phyloP scores from a whole-genome alignment of 1,284 basidiomycete genomes.

The Leccinum subatratum region DNA sequence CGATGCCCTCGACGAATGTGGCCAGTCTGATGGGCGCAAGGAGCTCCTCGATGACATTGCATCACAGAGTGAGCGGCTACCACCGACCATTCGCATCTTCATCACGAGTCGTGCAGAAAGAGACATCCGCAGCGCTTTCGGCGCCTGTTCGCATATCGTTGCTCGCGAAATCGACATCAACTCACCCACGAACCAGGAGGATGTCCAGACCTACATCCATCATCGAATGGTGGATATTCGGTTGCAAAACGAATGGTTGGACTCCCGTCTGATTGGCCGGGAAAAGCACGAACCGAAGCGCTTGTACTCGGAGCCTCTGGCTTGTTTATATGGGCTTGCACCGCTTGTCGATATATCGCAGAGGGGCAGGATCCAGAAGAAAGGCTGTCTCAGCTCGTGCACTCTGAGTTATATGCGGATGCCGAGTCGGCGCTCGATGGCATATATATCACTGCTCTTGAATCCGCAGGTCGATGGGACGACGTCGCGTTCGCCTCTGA shows the following conservation, averaged over 20 bases:
- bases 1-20: conserved; percentile 35
- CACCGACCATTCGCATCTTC: conserved; percentile 28
- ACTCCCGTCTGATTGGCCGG: conserved; percentile 31
- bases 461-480: conserved; percentile 29
- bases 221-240: conserved; percentile 27
- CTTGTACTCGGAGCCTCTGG: conserved; percentile 28
- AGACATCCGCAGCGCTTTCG: conserved; percentile 25
- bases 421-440: conserved; percentile 30
- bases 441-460: conserved; percentile 33
- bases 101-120: conserved; percentile 32
- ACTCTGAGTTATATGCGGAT: conserved; percentile 21
- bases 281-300: conserved; percentile 14
- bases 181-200: conserved; percentile 24
- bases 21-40: conserved; percentile 20
- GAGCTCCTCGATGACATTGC: conserved; percentile 28
- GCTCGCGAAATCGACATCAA: conserved; percentile 26
- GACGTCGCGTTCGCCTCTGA: conserved; percentile 29
- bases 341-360: conserved; percentile 31
- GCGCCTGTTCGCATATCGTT: conserved; percentile 14
- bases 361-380: conserved; percentile 32
- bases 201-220: conserved; percentile 31
- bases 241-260: conserved; percentile 22
- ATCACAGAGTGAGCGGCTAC: conserved; percentile 22
- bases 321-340: conserved; percentile 36
- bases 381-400: conserved; percentile 27